Percentiles rank a stretch among this genome's conserved stretches.
Evolutionary conservation across 805 yeast genomes (phyloP).

Genomic region (Wickerhamiella cacticola): DNA sequence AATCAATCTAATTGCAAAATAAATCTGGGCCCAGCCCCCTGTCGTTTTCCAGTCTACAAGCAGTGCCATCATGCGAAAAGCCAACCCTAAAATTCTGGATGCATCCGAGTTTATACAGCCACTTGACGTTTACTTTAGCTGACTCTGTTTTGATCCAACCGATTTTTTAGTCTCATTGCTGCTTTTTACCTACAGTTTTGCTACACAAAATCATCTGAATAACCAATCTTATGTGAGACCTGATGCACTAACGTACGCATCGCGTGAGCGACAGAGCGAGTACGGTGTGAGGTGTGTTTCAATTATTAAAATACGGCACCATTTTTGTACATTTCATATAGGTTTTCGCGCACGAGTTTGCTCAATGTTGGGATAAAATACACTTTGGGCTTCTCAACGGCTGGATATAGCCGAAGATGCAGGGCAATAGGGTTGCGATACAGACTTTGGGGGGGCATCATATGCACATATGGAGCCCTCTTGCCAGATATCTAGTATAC

Average conservation of each 20-base stretch:
- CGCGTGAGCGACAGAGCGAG: neutral
- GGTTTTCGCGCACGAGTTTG: no score
- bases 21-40: neutral
- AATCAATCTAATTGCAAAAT: neutral
- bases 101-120: neutral
- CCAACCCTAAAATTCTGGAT: neutral
- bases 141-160: neutral
- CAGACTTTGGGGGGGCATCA: no score
- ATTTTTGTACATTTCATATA: neutral
- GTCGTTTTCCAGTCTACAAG: no score
- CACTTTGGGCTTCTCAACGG: no score
- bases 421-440: neutral
- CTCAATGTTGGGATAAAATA: no score
- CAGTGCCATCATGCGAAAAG: neutral
- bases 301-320: no score
- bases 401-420: neutral
- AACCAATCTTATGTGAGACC: neutral
- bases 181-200: no score
- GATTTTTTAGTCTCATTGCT: no score
- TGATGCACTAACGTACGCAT: neutral
- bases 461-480: no score
- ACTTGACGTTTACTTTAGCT: neutral
- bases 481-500: no score
- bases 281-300: neutral
- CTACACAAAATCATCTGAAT: no score